Evolutionary conservation across 2,329 filamentous ascomycete genomes (phyloP), one percentile per base, ranked within the genome.

Genomic region (Fusarium sp.): DNA sequence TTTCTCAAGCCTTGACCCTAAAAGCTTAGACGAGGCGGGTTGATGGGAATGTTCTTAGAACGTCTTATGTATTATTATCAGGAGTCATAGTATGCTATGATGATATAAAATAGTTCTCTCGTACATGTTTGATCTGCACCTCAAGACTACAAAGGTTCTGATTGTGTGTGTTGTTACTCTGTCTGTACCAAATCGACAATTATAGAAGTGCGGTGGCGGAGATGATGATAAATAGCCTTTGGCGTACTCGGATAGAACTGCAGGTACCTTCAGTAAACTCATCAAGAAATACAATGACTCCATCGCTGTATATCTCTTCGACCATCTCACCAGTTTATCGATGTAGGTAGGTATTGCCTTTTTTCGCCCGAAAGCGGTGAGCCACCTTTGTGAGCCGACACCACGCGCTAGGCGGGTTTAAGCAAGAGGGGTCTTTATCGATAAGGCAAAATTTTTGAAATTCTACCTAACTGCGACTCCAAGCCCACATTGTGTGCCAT

Each of bases 381-480:
- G 37, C n/a, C 22, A 51, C 47, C 47, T 49, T 60, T 51, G 40
- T 39, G 56, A 55, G 65, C 40, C 49, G 40, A 22, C 9, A 17
- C 6, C 4, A 17, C 3, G 30, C 72, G 56, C 78, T 78, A 78
- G 71, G 30, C 77, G 70, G 6, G 27, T 70, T 68, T 19, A 2
- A 65, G 72, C 62, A 75, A 71, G 78, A 77, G 78, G 78, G 76
- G 76, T 77, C 75, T 72, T 76, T 76, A 79, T 80, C 75, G 78
- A 80, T 79, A 79, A 79, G 77, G 64, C 75, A 75, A 78, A 75
- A 74, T 39, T 72, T 78, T 78, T 78, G 71, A 77, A 77, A 75
- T 74, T 73, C 69, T 68, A 66, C 52, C 56, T 48, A 50, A 60
- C 50, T 56, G n/a, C 61, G 57, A 71, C 69, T 66, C 68, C 58